Conservation (phyloP, 2,329 filamentous ascomycete genomes). For the Trichoderma brevicompactum region DNA sequence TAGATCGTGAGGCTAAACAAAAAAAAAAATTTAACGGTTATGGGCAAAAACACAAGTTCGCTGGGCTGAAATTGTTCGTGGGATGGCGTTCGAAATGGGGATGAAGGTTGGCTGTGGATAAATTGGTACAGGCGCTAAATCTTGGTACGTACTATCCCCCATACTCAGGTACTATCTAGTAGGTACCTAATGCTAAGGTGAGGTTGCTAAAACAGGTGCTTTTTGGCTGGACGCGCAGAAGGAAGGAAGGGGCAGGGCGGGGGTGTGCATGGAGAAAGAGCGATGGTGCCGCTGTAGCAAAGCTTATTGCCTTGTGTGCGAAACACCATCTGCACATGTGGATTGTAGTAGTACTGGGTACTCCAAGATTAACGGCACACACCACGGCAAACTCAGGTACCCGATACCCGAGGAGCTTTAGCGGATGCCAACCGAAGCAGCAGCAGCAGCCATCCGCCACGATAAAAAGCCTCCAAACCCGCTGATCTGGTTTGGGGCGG, state of each 20-base stretch:
- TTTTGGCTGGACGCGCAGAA: no score
- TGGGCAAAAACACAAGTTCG: background rate
- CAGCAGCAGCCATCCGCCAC: background rate
- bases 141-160: background rate
- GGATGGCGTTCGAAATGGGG: conserved; percentile 17
- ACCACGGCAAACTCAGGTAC: background rate
- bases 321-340: no score
- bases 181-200: no score
- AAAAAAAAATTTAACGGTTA: background rate
- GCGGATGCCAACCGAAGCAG: background rate
- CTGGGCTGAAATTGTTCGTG: conserved; percentile 23
- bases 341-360: background rate
- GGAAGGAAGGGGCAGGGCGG: no score
- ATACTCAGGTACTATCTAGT: background rate
- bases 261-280: background rate
- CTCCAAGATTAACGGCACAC: background rate
- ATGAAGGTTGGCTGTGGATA: conserved; percentile 4
- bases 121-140: background rate
- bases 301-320: no score
- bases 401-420: background rate
- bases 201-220: no score
- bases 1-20: background rate
- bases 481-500: no score
- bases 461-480: no score
- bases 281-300: no score